Base-by-base conservation (phyloP, 2,329 filamentous ascomycete genomes). In the Verticillium nonalfalfae region DNA sequence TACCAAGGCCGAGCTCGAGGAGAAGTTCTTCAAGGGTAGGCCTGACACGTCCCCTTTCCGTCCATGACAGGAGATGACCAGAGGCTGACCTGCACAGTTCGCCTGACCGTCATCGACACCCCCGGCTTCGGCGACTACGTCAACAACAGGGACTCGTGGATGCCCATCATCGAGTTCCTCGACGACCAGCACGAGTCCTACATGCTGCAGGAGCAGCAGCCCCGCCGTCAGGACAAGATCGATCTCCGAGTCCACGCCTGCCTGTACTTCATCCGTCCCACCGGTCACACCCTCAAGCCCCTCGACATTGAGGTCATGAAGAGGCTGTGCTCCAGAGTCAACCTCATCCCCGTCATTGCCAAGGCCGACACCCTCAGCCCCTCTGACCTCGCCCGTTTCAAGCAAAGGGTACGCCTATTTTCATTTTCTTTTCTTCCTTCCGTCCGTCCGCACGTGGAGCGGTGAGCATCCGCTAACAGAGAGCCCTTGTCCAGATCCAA, bases 141-240 rank as follows among this genome's bases (percentile, higher is more conserved):
- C 77, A 99, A 99, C 90, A 99, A 99, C 87, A 91, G 94, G 74
- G 95, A 99, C 79, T 98, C 95, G 66, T 99, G 95, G 95, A 96
- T 97, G 86, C 95, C 95, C 76, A 98, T 99, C 75, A 98, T 99
- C 79, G 95, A 99, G 80, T 99, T 99, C 84, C 85, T 99, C 72
- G 95, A 99, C 80, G 95, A 99, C 81, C 95, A 99, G 85, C 96
- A 99, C 78, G 95, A 99, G 85, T 99, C 95, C 40, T 99, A 99
- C 81, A 99, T 99, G 95, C 86, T 99, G 75, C 95, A 99, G 84
- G 95, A 99, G 87, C 95, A 99, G 81, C 95, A 99, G 81, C 95
- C 96, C 70, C 92, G 92, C 79, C 93, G 95, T 73, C 89, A 90
- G 73, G 95, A 99, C 84, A 99, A 98, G 87, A 99, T 99, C 72